A percentile compares a stretch with the other conserved stretches of the same genome.
Conservation (phyloP, 345 rosid species). For the Linum tenue region DNA sequence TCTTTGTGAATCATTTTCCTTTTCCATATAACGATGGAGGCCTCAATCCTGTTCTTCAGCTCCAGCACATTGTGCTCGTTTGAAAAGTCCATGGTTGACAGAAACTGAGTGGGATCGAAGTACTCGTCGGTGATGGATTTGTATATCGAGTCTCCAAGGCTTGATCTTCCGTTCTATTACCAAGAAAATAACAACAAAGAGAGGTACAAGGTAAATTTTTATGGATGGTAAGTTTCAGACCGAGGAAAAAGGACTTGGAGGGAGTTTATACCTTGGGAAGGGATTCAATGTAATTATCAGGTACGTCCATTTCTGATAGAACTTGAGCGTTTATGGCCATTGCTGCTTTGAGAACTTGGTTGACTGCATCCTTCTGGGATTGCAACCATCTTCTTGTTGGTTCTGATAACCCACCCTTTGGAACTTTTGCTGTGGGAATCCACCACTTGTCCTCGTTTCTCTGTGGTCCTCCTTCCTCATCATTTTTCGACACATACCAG, state of each 20-base stretch:
- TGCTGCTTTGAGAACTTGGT: constrained; percentile 90
- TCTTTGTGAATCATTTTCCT: constrained; percentile 79
- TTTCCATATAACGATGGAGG: constrained; percentile 85
- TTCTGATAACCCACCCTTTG: constrained; percentile 60
- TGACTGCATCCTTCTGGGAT: constrained; percentile 86
- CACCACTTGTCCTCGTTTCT: constrained; percentile 85
- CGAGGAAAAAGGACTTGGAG: neutral
- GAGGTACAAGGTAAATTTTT: neutral
- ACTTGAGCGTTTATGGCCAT: constrained; percentile 95
- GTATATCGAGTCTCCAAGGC: constrained; percentile 82
- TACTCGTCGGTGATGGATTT: constrained; percentile 76
- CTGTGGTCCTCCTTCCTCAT: constrained; percentile 32
- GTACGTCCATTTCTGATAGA: constrained; percentile 79
- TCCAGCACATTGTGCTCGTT: constrained; percentile 82
- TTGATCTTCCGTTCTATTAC: constrained; percentile 74
- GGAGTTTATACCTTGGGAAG: constrained; percentile 64
- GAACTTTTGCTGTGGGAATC: constrained; percentile 81
- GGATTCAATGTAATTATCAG: constrained; percentile 78
- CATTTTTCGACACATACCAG: constrained; percentile 65
- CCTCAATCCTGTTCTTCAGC: constrained; percentile 82
- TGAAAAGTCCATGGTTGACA: constrained; percentile 61
- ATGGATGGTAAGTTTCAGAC: no score
- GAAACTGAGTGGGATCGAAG: constrained; percentile 76
- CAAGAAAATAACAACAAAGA: neutral
- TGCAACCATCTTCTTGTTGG: constrained; percentile 52